Conservation (phyloP, 2,329 filamentous ascomycete genomes). For the Berkeleyomyces rouxiae region DNA sequence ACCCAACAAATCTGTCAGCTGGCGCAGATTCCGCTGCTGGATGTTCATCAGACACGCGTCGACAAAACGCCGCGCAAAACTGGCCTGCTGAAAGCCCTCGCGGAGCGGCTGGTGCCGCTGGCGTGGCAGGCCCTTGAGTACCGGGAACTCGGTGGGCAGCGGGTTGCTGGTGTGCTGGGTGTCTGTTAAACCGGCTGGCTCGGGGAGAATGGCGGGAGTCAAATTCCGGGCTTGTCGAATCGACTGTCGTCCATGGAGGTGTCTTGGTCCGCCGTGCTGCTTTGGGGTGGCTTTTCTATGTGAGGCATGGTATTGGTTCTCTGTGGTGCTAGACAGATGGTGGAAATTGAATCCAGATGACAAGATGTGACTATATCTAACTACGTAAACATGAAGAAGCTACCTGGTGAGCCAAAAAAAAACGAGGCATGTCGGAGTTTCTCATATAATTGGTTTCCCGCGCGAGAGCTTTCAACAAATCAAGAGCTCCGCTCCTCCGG, state of each 20-base stretch:
- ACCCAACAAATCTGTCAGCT: neutral
- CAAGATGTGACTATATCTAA: neutral
- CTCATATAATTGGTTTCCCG: neutral
- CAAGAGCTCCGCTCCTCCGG: conserved; percentile 15
- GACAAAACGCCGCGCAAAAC: conserved; percentile 1
- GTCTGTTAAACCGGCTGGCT: neutral
- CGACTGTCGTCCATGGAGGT: neutral
- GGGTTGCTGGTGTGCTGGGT: neutral
- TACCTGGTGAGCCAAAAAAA: no score
- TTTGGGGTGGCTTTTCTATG: neutral
- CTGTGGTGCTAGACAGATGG: neutral
- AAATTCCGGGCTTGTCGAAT: neutral
- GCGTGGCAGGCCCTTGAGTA: neutral
- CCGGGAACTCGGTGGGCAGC: conserved; percentile 6
- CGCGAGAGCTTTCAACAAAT: neutral
- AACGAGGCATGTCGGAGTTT: no score
- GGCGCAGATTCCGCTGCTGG: conserved; percentile 3
- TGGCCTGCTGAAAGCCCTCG: neutral
- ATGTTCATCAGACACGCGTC: conserved; percentile 4
- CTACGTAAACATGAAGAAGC: neutral
- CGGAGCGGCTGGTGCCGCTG: neutral
- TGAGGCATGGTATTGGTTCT: neutral
- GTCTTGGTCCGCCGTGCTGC: neutral
- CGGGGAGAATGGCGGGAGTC: neutral
- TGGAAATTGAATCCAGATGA: neutral